Conservation (phyloP, 2,329 filamentous ascomycete genomes). For the Fusarium albidum region DNA sequence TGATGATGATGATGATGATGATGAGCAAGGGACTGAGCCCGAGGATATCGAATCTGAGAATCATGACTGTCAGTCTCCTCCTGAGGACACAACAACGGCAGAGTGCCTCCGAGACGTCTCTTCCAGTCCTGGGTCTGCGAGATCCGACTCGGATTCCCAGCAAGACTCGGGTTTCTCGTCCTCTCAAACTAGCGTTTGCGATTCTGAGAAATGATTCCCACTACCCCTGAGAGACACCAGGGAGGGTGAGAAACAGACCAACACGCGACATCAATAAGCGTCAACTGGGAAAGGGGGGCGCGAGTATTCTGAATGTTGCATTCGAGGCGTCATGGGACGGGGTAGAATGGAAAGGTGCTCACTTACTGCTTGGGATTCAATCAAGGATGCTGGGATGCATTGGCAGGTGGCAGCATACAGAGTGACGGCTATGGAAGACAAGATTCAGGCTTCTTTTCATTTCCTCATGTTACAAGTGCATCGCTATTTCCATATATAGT, state of each 20-base stretch:
- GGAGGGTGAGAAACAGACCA: no score
- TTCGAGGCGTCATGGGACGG: not conserved
- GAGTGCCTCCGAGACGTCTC: not conserved
- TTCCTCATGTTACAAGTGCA: slow-evolving; percentile 1
- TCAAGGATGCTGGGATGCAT: not conserved
- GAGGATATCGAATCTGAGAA: not conserved
- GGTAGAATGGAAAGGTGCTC: not conserved
- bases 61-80: not conserved
- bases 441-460: slow-evolving; percentile 4
- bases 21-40: not conserved
- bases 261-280: not conserved
- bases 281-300: not conserved
- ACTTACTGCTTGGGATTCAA: not conserved
- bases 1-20: not conserved
- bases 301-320: not conserved
- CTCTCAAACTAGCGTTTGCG: not conserved
- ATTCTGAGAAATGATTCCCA: no score
- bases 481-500: slow-evolving; percentile 17
- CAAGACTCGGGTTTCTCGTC: not conserved
- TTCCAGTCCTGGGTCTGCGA: not conserved
- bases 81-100: not conserved
- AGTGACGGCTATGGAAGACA: not conserved
- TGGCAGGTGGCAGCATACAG: no score
- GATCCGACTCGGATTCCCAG: not conserved
- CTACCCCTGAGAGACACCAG: no score